These are phyloP conservation scores for Picea engelmannii DNA, from an alignment of 83 land plant genomes.

Conservation along the genomic window DNA sequence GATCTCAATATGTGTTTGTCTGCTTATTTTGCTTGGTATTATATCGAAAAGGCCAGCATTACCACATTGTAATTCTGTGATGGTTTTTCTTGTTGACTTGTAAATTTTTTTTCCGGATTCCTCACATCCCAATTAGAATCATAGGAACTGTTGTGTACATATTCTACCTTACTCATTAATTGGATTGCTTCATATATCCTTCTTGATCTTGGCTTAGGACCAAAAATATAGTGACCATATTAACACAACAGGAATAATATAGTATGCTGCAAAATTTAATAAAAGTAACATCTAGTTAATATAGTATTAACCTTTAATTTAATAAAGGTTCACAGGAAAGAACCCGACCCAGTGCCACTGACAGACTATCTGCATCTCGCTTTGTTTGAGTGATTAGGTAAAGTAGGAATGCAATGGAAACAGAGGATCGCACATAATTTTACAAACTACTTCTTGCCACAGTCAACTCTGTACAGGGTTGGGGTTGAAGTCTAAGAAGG, in stretches of 20 bases:
- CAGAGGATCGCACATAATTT: too few species aligned
- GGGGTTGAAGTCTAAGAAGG: too few species aligned
- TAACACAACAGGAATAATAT: background rate
- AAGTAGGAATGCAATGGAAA: too few species aligned
- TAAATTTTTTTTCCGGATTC: background rate
- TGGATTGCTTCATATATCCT: background rate
- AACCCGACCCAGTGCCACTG: too few species aligned
- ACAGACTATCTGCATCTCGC: too few species aligned
- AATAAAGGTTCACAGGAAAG: too few species aligned
- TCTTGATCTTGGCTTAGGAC: background rate
- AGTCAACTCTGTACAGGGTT: too few species aligned
- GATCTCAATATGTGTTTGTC: background rate
- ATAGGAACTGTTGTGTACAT: background rate
- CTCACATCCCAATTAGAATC: background rate
- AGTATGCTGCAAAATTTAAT: background rate
- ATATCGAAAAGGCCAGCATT: background rate
- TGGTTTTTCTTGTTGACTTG: background rate
- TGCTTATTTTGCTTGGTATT: background rate
- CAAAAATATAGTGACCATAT: background rate
- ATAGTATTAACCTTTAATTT: too few species aligned
- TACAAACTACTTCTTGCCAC: too few species aligned
- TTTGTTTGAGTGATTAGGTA: too few species aligned
- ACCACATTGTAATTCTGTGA: background rate
- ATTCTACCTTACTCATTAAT: background rate
- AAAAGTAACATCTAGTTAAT: slow-evolving; percentile 3